Evolutionary conservation across 2,329 filamentous ascomycete genomes (phyloP).

Genomic region (Pseudogymnoascus sp.): DNA sequence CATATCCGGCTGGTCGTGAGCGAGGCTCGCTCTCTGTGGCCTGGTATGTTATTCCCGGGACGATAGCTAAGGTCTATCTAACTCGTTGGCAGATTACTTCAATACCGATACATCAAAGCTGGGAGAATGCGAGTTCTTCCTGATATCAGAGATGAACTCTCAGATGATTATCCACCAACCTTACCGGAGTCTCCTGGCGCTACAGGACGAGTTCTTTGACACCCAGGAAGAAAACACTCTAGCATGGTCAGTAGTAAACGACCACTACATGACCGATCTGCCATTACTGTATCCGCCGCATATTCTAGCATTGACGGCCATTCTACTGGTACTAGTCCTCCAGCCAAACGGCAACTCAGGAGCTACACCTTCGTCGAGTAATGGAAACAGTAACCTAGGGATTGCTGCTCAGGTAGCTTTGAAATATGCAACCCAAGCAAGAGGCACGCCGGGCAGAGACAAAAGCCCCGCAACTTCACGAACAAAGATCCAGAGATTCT

Average conservation of each 20-base stretch:
- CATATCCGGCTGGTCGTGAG: conserved; percentile 86
- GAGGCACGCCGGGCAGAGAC: conserved; percentile 10
- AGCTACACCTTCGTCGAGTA: conserved; percentile 33
- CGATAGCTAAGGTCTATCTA: conserved; percentile 15
- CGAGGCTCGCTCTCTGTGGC: conserved; percentile 80
- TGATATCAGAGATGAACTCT: conserved; percentile 68
- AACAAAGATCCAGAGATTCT: conserved; percentile 41
- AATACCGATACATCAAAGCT: conserved; percentile 58
- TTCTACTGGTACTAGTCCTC: conserved; percentile 60
- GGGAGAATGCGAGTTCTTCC: conserved; percentile 66
- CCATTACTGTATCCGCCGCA: conserved; percentile 61
- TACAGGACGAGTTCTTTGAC: conserved; percentile 52
- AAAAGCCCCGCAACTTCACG: conserved; percentile 16
- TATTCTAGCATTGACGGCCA: conserved; percentile 60
- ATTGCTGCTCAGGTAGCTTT: conserved; percentile 26
- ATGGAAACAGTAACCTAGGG: conserved; percentile 28
- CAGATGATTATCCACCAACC: conserved; percentile 68
- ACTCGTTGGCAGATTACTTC: conserved; percentile 44
- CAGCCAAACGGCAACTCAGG: conserved; percentile 41
- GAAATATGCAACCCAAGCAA: conserved; percentile 22
- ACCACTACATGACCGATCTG: conserved; percentile 65
- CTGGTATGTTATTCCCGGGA: conserved; percentile 38
- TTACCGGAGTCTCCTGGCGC: conserved; percentile 57
- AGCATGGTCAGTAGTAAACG: conserved; percentile 65
- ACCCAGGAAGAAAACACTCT: conserved; percentile 56